Base-by-base conservation (phyloP, 2,329 filamentous ascomycete genomes). In the Thermoascus crustaceus region DNA sequence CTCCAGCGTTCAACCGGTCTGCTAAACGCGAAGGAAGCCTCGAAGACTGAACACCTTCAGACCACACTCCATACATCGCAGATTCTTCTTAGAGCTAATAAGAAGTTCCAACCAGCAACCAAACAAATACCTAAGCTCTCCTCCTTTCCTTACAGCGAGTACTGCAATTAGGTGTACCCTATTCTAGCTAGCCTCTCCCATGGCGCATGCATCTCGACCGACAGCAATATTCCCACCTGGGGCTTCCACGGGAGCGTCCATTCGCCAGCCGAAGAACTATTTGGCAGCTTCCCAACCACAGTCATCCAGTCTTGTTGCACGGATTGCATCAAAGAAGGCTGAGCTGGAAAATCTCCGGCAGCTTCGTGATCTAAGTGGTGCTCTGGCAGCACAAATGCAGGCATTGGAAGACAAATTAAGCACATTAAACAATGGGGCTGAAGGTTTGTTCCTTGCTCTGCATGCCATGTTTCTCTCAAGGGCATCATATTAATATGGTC, bases 361-460 rank as follows among this genome's bases (percentile, higher is more conserved):
- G 49, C 55, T 81, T 37, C 73, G 76, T 40, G 75, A 77, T 44
- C 60, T 80, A 34, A 79, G 75, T 48, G 72, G 64, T 26, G 71
- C 70, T n/a, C 60, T 81, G 19, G 76, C 76, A 20, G 66, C 67
- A 35, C 76, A 80, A 49, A 79, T 81, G 74, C 68, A 78, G 47
- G 66, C 67, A 46, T 60, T 81, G 36, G 74, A 79, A 45, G 64
- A 70, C 42, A 80, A 80, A 53, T 56, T 81, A 38, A 60, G 62
- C 18, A 80, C 75, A 4, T 55, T 81, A 39, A 73, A 72, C 24
- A 69, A 77, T 52, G 77, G 77, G 10, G 77, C 77, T 4, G 75
- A 80, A 67, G 72, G 72, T 75, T 38, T 29, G 30, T 20, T 34
- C 3, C 13, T 14, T 23, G 32, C 40, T 47, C 24, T 36, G 24